Evolutionary conservation across 306 rosid species (phyloP), one percentile per base, ranked within the genome.

Genomic region (Quercus alba): DNA sequence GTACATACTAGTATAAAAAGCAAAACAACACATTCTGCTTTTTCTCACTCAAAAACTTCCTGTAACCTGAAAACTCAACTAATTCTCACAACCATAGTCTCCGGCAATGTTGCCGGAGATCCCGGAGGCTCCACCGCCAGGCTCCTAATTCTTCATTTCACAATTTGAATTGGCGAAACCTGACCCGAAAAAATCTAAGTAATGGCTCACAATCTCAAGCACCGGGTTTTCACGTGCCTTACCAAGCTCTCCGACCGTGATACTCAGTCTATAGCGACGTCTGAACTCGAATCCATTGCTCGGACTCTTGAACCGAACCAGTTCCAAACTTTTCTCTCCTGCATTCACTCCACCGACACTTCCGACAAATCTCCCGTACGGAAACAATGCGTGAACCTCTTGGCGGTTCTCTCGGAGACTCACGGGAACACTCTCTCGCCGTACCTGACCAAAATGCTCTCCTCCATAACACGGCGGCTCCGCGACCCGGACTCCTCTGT

Each of bases 181-280:
- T 25, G 30, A 44, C 31, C 54, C 5, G 54, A 49, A 67, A 49
- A 28, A 35, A 1, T 41, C 3, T 41, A 7, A 2, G 3, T 41
- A 41, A 80, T 44, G 38, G 56, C 83, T 35, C 92, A 90, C 56
- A 90, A 68, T 81, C 75, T 93, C 55, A 93, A 93, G 89, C 97
- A 89, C 76, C 90, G 90, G 31, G 89, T 96, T 56, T 86, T 93
- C 84, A 81, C 92, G 2, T 93, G 94, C 88, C 89, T 96, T n/a
- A 87, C 92, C 57, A 96, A 89, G 86, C 98, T 96, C 83, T 90
- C 99, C 70, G 99, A 96, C 87, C 93, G 99, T 2, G 99, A 96
- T 55, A 96, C 99, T 3, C 91, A 93, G 52, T 80, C 97, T 33
- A 61, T 89, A 23, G 98, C 99, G 18, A 80, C 77, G 61, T 31